Evolutionary conservation across 176 grass and related monocot genomes (phyloP), one percentile per base, ranked within the genome.

Genomic region (Triticum urartu): DNA sequence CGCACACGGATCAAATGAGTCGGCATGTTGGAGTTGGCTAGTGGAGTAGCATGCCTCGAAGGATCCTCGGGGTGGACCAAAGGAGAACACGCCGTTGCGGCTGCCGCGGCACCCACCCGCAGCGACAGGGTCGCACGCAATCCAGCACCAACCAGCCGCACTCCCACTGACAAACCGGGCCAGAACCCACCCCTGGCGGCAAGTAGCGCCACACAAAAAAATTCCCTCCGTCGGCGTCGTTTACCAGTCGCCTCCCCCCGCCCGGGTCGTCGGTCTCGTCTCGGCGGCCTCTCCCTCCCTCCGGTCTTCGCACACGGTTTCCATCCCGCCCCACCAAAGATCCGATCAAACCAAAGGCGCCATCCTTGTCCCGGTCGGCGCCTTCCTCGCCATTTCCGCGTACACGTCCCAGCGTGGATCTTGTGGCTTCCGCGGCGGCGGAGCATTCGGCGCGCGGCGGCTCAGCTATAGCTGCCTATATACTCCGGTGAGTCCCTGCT

Each of bases 271-370:
- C 79, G 84, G 88, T 90, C 88, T 79, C 79, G 66, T 90, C 88
- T 83, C 84, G 66, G 11, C 62, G 21, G 20, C 36, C 34, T 58
- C 26, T 74, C 35, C 4, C 69, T 54, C 52, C 17, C 52, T 59
- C n/a, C 45, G 39, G 71, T 74, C 61, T n/a, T 70, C 62, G 75
- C 89, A 91, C 89, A 83, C 89, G 89, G 85, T 87, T 91, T 91
- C 85, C 89, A 76, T 59, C 81, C 40, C 4, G 21, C 71, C 75
- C 66, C 54, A 59, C 54, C 54, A 66, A 87, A 75, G 81, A 87
- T 87, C 47, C 60, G 68, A 87, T 69, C 89, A 91, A 80, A 91
- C 17, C 76, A 58, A 75, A 52, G 42, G 4, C 60, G 12, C 21
- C 4, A 65, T 47, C 18, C 26, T 81, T 68, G 30, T 81, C 25